Percentiles rank a stretch among this genome's conserved stretches.
These are phyloP conservation scores for Ulota crispa DNA, from an alignment of 225 moss, liverwort and hornwort species.

Conservation along the genomic window DNA sequence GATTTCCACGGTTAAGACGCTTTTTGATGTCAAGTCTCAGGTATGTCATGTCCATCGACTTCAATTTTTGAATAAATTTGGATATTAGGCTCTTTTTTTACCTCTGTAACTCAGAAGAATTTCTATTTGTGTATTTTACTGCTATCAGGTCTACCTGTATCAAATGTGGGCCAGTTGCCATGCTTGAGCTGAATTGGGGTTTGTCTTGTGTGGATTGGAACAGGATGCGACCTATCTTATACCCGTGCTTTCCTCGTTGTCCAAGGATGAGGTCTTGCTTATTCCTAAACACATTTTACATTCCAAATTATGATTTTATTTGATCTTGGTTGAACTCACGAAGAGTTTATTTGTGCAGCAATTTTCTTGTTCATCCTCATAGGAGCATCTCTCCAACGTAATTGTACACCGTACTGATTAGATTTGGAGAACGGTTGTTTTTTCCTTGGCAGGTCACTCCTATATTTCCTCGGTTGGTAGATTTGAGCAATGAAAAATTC, in stretches of 20 bases:
- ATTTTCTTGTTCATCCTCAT: not conserved
- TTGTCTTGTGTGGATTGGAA: slow-evolving; percentile 21
- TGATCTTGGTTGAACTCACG: not conserved
- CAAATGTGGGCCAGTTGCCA: not conserved
- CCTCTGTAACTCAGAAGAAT: not conserved
- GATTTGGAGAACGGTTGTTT: slow-evolving; percentile 12
- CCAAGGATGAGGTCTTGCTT: slow-evolving; percentile 87
- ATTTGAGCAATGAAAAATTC: slow-evolving; percentile 85
- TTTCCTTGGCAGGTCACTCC: slow-evolving; percentile 67
- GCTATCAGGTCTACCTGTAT: not conserved
- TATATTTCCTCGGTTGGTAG: slow-evolving; percentile 97
- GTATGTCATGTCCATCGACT: slow-evolving; percentile 27
- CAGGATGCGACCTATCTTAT: slow-evolving; percentile 98
- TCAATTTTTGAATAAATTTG: not conserved
- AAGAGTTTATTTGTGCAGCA: not conserved
- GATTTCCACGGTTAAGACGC: slow-evolving; percentile 83
- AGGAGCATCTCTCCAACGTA: not conserved
- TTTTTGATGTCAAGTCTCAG: slow-evolving; percentile 93
- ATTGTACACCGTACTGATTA: not conserved
- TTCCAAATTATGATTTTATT: not conserved
- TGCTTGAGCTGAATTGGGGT: slow-evolving; percentile 28
- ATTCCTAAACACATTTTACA: not conserved
- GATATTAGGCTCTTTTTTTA: not conserved
- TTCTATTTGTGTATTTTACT: slow-evolving; percentile 7
- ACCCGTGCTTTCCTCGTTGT: slow-evolving; percentile 92